Evolutionary conservation across 371 early-diverging fungal genomes (phyloP).

Genomic region (Gilbertella persicaria): DNA sequence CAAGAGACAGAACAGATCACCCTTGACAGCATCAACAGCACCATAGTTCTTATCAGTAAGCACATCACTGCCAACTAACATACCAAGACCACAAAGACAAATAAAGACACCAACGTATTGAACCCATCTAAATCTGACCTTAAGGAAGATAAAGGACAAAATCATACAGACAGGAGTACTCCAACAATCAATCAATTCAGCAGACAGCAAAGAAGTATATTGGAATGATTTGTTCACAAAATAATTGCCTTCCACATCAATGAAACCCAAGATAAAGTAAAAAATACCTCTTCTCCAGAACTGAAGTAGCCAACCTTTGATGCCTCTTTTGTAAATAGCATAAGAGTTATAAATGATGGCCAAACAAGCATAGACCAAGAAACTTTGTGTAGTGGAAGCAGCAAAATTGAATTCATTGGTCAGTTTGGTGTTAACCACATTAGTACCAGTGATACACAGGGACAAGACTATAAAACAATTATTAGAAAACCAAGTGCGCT

Average conservation of each 20-base stretch:
- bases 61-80: conserved; percentile 64
- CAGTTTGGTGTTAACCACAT: conserved; percentile 57
- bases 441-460: conserved; percentile 72
- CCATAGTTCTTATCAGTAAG: conserved; percentile 43
- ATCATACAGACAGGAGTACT: conserved; percentile 69
- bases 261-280: conserved; percentile 60
- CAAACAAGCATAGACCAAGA: conserved; percentile 64
- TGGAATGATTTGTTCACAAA: conserved; percentile 74
- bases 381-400: conserved; percentile 70
- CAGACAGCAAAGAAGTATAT: conserved; percentile 71
- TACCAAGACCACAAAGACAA: conserved; percentile 66
- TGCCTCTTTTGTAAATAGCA: conserved; percentile 54
- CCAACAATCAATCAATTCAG: conserved; percentile 75
- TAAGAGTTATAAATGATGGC: conserved; percentile 60
- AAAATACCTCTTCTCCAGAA: conserved; percentile 45
- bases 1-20: conserved; percentile 67
- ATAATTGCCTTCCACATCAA: conserved; percentile 79
- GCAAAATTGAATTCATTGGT: conserved; percentile 47
- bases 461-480: conserved; percentile 43
- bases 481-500: neutral
- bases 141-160: conserved; percentile 59
- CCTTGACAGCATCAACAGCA: conserved; percentile 57
- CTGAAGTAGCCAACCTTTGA: conserved; percentile 48
- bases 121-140: conserved; percentile 56
- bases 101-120: conserved; percentile 68